These are phyloP conservation scores for Psilocybe sp. DNA, from an alignment of 768 basidiomycete species.

Conservation along the genomic window DNA sequence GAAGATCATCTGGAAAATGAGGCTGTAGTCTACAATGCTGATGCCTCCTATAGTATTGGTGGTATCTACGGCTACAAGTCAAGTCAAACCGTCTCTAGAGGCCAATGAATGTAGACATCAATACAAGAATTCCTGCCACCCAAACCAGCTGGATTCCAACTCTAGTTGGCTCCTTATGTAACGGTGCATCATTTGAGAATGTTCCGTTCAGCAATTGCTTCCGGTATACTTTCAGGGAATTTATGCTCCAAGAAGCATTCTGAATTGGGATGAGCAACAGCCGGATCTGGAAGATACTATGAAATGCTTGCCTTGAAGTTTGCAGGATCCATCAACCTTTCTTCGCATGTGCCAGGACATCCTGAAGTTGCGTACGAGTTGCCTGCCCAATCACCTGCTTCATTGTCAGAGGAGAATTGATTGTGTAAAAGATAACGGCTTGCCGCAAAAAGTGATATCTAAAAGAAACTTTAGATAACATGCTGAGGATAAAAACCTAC, in stretches of 20 bases:
- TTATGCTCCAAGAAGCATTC: conserved; percentile 84
- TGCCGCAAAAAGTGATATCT: conserved; percentile 86
- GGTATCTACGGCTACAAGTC: background rate
- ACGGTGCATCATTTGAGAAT: background rate
- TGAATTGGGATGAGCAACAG: conserved; percentile 21
- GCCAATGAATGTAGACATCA: too few species aligned
- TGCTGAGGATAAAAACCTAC: conserved; percentile 15
- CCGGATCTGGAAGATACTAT: background rate
- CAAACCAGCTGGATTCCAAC: too few species aligned
- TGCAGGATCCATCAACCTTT: conserved; percentile 58
- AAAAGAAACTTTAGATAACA: conserved; percentile 2
- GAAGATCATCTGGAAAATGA: conserved; percentile 53
- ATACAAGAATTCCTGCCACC: too few species aligned
- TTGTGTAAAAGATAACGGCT: conserved; percentile 12
- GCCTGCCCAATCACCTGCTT: conserved; percentile 77
- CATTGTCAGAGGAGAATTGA: background rate
- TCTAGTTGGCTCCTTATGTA: background rate
- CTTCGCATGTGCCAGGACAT: conserved; percentile 73
- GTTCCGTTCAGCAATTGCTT: conserved; percentile 42
- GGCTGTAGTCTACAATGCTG: conserved; percentile 35
- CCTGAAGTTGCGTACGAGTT: conserved; percentile 72
- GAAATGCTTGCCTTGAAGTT: conserved; percentile 63
- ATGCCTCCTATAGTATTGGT: background rate
- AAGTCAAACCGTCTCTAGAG: too few species aligned
- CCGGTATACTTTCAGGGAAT: conserved; percentile 71